A percentile compares a stretch with the other conserved stretches of the same genome.
Conservation (phyloP, 805 yeast genomes). For the Saccharomycopsis fermentans region DNA sequence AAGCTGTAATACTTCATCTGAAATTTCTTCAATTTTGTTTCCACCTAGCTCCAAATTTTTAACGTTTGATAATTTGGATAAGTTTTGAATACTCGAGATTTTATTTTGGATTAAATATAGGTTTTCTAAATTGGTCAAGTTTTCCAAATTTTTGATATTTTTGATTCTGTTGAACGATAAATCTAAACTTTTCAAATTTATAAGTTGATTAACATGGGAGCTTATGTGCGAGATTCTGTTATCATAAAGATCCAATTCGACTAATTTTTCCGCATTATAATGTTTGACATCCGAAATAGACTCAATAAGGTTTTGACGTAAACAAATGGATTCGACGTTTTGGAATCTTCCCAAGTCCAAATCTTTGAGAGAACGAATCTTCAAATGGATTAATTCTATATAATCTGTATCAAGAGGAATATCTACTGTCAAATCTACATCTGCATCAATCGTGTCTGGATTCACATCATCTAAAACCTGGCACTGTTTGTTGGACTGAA, state of each 20-base stretch:
- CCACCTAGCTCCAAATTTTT: constrained; percentile 85
- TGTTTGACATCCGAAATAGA: constrained; percentile 62
- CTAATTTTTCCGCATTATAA: constrained; percentile 41
- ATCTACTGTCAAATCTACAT: constrained; percentile 51
- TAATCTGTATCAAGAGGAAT: constrained; percentile 47
- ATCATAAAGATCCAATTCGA: constrained; percentile 83
- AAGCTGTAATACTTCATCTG: constrained; percentile 46
- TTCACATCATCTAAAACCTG: constrained; percentile 27
- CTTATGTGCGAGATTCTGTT: constrained; percentile 84
- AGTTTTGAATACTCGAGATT: constrained; percentile 59
- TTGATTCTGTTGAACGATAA: constrained; percentile 67
- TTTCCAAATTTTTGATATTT: constrained; percentile 43
- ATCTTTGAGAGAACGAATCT: constrained; percentile 53
- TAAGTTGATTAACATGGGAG: constrained; percentile 51
- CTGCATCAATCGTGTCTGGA: constrained; percentile 53
- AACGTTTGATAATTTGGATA: constrained; percentile 46
- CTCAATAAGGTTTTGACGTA: constrained; percentile 77
- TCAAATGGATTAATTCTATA: constrained; percentile 61
- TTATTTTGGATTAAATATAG: constrained; percentile 85
- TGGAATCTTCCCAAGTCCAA: constrained; percentile 48
- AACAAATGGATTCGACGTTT: constrained; percentile 48
- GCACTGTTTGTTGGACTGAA: constrained; percentile 12
- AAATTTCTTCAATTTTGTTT: constrained; percentile 51
- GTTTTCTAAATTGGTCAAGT: constrained; percentile 60
- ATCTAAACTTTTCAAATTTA: constrained; percentile 53